Base-by-base conservation (phyloP, 129 eudicot genomes). In the Dittrichia graveolens region DNA sequence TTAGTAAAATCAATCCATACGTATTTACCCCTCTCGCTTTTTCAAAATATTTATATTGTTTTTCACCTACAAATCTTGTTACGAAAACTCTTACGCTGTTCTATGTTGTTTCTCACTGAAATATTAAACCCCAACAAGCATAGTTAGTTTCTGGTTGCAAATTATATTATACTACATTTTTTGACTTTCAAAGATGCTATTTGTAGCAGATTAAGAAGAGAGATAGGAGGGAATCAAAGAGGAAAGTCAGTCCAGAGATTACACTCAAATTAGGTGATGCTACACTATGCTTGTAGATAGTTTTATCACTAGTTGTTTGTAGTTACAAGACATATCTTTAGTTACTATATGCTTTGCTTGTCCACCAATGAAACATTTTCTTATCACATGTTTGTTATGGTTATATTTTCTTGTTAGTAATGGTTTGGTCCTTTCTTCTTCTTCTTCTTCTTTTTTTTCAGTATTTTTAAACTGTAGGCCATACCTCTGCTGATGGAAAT, bases 231-330 rank as follows among this genome's bases (percentile, higher is more conserved):
- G 99, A 97, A 66, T 82, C 97, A 65, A 90, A 67, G 78, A 90
- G 72, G 48, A 94, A 86, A 80, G 43, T 79, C 39, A 86, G 46
- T 71, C 89, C 99, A 47, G 96, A 88, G 71, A 73, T 86, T 46
- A 70, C 89, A 35, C 78, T 77, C 73, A 90, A 90, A 76, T 90
- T 94, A 79, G 99, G 99, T 73, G 91, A 90, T 80, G 97, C 97
- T 53, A 90, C 87, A 49, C 96, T 90, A 19, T 6, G n/a, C 4
- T 3, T 61, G 34, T 9, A 15, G 47, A 39, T 40, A n/a, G 48
- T 8, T 61, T 61, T 6, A 40, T 61, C 6, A 61, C 40, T 47
- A 61, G 10, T 39, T 24, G 11, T 56, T 24, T 56, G 62, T 56
- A 3, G 5, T 9, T 56, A 31, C 40, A 56, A 56, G 62, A 56